Percentiles rank a stretch among this genome's conserved stretches.
Conservation (phyloP, 2,329 filamentous ascomycete species). For the Leptographium radiaticola region DNA sequence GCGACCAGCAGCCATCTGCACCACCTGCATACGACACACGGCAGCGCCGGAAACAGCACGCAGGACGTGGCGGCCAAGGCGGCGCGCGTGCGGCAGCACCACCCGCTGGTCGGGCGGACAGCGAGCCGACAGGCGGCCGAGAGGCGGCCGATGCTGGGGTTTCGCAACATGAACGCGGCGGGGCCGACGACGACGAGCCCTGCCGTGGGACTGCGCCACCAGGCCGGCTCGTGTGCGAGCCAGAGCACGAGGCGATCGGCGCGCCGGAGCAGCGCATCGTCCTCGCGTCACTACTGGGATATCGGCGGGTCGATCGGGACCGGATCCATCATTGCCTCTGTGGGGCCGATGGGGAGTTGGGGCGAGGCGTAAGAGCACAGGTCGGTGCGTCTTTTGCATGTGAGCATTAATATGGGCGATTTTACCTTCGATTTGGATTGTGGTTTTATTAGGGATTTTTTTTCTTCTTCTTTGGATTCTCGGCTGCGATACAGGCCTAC, state of each 20-base stretch:
- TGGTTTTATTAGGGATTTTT: neutral
- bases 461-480: neutral
- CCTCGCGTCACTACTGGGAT: conserved; percentile 84
- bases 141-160: conserved; percentile 41
- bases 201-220: conserved; percentile 28
- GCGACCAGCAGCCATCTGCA: conserved; percentile 1
- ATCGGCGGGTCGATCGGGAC: conserved; percentile 70
- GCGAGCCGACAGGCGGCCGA: conserved; percentile 16
- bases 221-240: conserved; percentile 64
- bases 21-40: neutral
- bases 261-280: conserved; percentile 55
- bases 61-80: conserved; percentile 63
- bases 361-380: conserved; percentile 46
- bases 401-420: too few species aligned
- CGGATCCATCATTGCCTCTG: conserved; percentile 54
- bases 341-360: conserved; percentile 63
- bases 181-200: conserved; percentile 33
- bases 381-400: too few species aligned
- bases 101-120: conserved; percentile 61
- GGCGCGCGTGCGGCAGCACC: conserved; percentile 75
- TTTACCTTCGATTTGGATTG: neutral
- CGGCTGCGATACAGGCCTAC: neutral
- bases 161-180: conserved; percentile 9
- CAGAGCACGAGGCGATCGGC: conserved; percentile 71
- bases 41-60: conserved; percentile 25